phyloP scores from a whole-genome alignment of 106 monocot species.

The Alisma plantagoaquatica region DNA sequence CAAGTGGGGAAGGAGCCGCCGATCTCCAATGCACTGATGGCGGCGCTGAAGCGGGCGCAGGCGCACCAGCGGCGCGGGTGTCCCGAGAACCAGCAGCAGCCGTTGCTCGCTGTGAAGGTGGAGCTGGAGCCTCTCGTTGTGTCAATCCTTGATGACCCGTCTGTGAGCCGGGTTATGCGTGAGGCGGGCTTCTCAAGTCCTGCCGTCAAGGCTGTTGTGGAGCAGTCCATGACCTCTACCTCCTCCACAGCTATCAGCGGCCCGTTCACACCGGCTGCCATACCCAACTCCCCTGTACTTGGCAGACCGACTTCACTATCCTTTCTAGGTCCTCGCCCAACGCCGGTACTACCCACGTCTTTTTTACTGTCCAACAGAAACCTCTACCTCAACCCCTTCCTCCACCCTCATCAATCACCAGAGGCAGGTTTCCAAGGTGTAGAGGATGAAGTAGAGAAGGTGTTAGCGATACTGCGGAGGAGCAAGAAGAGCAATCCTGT shows the following conservation, averaged over 20 bases:
- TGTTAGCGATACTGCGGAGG: constrained; percentile 34
- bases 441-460: background rate
- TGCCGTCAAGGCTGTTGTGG: constrained; percentile 52
- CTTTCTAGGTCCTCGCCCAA: background rate
- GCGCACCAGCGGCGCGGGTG: constrained; percentile 73
- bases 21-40: constrained; percentile 78
- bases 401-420: no score
- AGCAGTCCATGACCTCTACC: constrained; percentile 40
- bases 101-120: constrained; percentile 72
- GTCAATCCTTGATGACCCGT: constrained; percentile 81
- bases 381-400: constrained; percentile 15
- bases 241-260: constrained; percentile 14
- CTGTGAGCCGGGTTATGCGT: constrained; percentile 85
- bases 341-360: background rate
- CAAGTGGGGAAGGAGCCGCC: constrained; percentile 18
- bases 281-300: no score
- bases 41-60: constrained; percentile 88
- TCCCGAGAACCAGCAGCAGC: constrained; percentile 74
- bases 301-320: constrained; percentile 7
- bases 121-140: constrained; percentile 64
- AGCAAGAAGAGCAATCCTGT: constrained; percentile 53
- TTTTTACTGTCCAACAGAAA: constrained; percentile 2
- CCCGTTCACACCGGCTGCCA: background rate
- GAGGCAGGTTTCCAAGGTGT: background rate
- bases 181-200: constrained; percentile 75